Evolutionary conservation across 73 alveolate species (phyloP).

Genomic region (Tetrahymena borealis): DNA sequence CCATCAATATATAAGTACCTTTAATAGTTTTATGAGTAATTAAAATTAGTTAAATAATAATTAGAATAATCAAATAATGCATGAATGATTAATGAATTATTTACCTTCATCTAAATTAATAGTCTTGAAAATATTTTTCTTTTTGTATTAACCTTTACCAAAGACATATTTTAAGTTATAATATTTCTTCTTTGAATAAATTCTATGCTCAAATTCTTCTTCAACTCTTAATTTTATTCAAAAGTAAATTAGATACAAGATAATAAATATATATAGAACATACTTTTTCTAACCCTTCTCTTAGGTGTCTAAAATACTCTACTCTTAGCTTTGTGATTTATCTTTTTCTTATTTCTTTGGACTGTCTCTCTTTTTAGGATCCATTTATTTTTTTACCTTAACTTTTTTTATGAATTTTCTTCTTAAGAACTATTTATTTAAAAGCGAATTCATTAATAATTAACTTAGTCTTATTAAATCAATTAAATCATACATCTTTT

Average conservation of each 20-base stretch:
- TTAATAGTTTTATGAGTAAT: background rate
- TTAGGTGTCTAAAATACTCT: background rate
- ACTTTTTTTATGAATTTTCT: background rate
- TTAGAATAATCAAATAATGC: background rate
- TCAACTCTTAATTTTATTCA: background rate
- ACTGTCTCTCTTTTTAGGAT: background rate
- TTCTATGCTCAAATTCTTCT: background rate
- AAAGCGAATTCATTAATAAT: background rate
- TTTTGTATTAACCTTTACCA: background rate
- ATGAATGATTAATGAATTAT: background rate
- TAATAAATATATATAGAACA: background rate
- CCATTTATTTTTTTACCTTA: background rate
- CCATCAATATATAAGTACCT: background rate
- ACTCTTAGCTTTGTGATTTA: background rate
- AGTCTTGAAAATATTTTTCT: background rate
- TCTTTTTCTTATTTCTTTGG: background rate
- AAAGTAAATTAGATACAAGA: background rate
- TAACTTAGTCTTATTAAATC: background rate
- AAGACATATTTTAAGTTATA: background rate
- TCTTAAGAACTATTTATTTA: background rate
- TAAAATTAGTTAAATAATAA: background rate
- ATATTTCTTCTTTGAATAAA: background rate
- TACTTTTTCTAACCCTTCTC: background rate
- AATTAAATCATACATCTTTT: background rate
- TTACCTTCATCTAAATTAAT: background rate